Evolutionary conservation across 1,139 yeast species (phyloP).

Genomic region (Blastobotrys aristatus): DNA sequence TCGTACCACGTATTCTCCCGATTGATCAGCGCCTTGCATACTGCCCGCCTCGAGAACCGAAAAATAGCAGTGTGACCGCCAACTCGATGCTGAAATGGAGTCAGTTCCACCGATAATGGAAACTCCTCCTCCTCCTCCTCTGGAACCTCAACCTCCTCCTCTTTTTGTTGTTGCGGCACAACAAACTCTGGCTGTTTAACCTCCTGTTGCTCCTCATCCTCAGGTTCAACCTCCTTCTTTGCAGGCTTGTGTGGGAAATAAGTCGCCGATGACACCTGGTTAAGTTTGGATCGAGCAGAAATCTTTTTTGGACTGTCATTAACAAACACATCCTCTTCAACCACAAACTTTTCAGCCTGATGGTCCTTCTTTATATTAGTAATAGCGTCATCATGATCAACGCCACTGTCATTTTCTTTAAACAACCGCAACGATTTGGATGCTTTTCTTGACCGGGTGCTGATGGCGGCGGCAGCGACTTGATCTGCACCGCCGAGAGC

Average conservation of each 20-base stretch:
- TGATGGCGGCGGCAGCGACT: too few species aligned
- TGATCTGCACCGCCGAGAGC: not conserved
- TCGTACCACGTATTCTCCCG: constrained; percentile 92
- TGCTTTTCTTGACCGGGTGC: constrained; percentile 45
- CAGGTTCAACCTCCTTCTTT: not conserved
- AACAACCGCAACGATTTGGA: constrained; percentile 48
- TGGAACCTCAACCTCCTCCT: not conserved
- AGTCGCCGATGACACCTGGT: constrained; percentile 54
- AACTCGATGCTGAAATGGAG: constrained; percentile 86
- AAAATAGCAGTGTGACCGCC: constrained; percentile 99
- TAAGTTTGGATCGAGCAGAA: constrained; percentile 13
- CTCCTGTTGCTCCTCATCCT: not conserved
- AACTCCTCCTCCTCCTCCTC: constrained; percentile 16
- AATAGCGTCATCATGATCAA: not conserved
- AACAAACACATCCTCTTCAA: too few species aligned
- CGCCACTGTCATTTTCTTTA: constrained; percentile 30
- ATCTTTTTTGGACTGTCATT: constrained; percentile 3
- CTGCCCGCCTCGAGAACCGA: constrained; percentile 83
- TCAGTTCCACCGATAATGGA: constrained; percentile 63
- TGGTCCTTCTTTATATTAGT: too few species aligned
- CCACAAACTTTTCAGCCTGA: not conserved
- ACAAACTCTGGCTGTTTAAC: not conserved
- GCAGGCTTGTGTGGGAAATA: constrained; percentile 55
- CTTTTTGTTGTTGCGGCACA: not conserved
- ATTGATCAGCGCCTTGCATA: constrained; percentile 89